Evolutionary conservation across 371 early-diverging fungal species (phyloP).

Genomic region (Syncephalastrum racemosum): DNA sequence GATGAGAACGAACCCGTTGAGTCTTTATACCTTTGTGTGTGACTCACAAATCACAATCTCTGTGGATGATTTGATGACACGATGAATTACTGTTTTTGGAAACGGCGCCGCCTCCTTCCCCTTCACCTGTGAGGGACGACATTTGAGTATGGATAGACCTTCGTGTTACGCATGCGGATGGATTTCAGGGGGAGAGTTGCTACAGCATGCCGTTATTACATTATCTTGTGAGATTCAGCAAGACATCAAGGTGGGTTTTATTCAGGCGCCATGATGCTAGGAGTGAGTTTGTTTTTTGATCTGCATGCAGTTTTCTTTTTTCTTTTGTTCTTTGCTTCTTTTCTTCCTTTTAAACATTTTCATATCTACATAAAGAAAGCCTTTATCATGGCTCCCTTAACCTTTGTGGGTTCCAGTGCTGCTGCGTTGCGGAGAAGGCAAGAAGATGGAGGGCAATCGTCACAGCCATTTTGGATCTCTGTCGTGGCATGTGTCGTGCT

Average conservation of each 20-base stretch:
- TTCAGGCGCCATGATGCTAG: too few relatives aligned
- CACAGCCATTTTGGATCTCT: slow-evolving; percentile 17
- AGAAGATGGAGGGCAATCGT: slow-evolving; percentile 9
- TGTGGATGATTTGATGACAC: slow-evolving; percentile 28
- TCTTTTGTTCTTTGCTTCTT: slow-evolving; percentile 2
- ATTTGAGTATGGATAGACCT: too few relatives aligned
- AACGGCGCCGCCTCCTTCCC: too few relatives aligned
- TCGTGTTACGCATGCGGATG: too few relatives aligned
- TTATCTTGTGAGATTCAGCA: too few relatives aligned
- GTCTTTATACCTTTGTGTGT: slow-evolving; percentile 20
- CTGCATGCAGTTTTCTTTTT: slow-evolving; percentile 3
- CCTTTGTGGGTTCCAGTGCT: background rate
- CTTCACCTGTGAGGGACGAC: too few relatives aligned
- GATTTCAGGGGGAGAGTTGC: too few relatives aligned
- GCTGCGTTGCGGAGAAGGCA: background rate
- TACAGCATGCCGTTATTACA: too few relatives aligned
- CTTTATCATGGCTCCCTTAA: too few relatives aligned
- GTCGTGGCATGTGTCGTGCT: slow-evolving; percentile 8
- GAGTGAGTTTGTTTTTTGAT: background rate
- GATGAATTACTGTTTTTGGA: too few relatives aligned
- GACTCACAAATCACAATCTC: slow-evolving; percentile 59
- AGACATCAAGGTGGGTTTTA: too few relatives aligned
- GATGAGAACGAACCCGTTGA: slow-evolving; percentile 69
- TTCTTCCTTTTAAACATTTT: slow-evolving; percentile 1
- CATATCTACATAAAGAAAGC: slow-evolving; percentile 5